phyloP scores from a whole-genome alignment of 2,329 filamentous ascomycete genomes.

The Aspergillus phoenicis region DNA sequence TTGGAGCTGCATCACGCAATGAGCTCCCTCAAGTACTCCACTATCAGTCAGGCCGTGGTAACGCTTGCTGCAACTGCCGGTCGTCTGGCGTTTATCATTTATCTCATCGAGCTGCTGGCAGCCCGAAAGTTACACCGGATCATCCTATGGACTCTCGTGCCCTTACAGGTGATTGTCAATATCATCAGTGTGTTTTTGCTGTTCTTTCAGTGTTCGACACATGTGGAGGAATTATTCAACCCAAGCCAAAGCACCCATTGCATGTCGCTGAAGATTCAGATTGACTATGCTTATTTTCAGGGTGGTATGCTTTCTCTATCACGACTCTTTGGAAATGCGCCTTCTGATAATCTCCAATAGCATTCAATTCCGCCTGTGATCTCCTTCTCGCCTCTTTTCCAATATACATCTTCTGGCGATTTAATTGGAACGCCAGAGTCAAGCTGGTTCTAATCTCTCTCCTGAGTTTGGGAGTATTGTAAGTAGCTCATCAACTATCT shows the following conservation, averaged over 20 bases:
- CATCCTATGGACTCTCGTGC: not conserved
- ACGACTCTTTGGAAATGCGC: too few relatives aligned
- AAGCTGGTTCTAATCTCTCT: slow-evolving; percentile 2
- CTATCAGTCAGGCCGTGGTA: not conserved
- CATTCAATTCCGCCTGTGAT: slow-evolving; percentile 5
- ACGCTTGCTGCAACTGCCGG: not conserved
- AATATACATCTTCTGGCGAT: slow-evolving; percentile 3
- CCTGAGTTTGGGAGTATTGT: slow-evolving; percentile 1
- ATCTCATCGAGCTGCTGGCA: slow-evolving; percentile 1
- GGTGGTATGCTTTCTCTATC: not conserved
- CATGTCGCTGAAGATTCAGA: slow-evolving; percentile 3
- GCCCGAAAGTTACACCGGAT: not conserved
- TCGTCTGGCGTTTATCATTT: not conserved
- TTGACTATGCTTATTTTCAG: slow-evolving; percentile 7
- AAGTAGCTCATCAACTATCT: too few relatives aligned
- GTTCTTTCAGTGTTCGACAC: not conserved
- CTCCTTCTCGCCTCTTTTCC: not conserved
- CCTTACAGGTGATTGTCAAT: not conserved
- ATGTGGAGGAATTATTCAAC: not conserved
- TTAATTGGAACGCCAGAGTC: not conserved
- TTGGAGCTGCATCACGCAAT: not conserved
- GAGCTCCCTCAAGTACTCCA: not conserved
- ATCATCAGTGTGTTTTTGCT: not conserved
- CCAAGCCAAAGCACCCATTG: not conserved
- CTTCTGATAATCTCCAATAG: not conserved